Evolutionary conservation across 306 rosid genomes (phyloP), one percentile per base, ranked within the genome.

Genomic region (Oxytropis ochrocephala): DNA sequence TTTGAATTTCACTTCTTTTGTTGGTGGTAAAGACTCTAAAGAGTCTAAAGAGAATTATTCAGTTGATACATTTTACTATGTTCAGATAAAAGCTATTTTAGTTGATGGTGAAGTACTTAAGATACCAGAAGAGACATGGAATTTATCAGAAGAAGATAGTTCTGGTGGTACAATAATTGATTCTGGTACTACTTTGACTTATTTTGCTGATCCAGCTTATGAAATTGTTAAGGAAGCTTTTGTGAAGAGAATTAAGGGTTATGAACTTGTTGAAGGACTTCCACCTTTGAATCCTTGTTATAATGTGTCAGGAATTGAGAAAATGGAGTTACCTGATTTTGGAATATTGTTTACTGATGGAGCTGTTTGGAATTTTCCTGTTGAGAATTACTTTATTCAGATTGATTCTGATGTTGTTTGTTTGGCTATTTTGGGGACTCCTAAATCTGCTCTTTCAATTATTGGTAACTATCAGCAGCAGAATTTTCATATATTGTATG

Each of bases 401-500:
- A 78, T 91, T 60, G 89, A 91, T 3, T 87, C 88, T 1, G 84
- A 75, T 39, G 79, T 94, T 16, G 86, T 85, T 44, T 94, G 99
- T 73, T 80, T 94, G 83, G 99, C 97, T 11, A 79, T 94, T 47
- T 36, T 91, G 73, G 97, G 94, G 5, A 89, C 96, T 78, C 86
- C 91, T 9, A 67, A 65, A 16, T 84, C 88, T 41, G 87, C 85
- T 11, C 88, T 94, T 62, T 90, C 97, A 5, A 94, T 94, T 12
- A 91, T 94, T 67, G 97, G 99, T 10, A 94, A 94, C 75, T 94
- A 94, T 66, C 99, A 94, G 88, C 99, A 94, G 79, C 99, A 94
- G 83, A 94, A 94, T 82, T 94, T 94, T 42, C 97, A 91, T 33
- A 80, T 94, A 65, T 68, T 89, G 4, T 94, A 91, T 75, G 99